phyloP scores from a whole-genome alignment of 139 green algal species.

The Desmodesmus armatus region DNA sequence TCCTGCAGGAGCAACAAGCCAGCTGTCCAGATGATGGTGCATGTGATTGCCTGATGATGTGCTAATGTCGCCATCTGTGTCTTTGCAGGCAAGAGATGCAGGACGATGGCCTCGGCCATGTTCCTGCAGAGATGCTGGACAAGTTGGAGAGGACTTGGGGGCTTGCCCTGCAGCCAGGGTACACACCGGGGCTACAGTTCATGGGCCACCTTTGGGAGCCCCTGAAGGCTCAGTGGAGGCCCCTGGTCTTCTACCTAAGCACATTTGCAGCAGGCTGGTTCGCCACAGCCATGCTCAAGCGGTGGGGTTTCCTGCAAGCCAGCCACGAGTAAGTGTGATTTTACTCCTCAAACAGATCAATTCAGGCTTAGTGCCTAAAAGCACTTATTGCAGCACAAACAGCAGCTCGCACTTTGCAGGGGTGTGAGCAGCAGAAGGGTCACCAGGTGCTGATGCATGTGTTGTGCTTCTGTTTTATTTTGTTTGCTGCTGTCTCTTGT shows the following conservation, averaged over 20 bases:
- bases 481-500: not conserved
- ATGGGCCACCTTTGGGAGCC: constrained; percentile 47
- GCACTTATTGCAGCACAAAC: constrained; percentile 1
- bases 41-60: not conserved
- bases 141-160: constrained; percentile 20
- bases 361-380: not conserved
- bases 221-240: constrained; percentile 55
- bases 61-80: no score
- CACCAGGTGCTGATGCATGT: not conserved
- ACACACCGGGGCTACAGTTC: constrained; percentile 11
- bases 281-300: constrained; percentile 28
- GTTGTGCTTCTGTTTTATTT: not conserved
- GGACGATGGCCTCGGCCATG: constrained; percentile 2
- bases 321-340: constrained; percentile 24
- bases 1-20: not conserved
- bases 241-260: constrained; percentile 63
- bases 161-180: constrained; percentile 21
- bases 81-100: constrained; percentile 37
- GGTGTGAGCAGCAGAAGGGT: not conserved
- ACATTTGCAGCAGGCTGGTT: constrained; percentile 46
- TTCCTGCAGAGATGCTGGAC: constrained; percentile 27
- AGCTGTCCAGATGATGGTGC: constrained; percentile 1
- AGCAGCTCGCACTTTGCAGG: not conserved
- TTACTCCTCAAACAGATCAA: no score
- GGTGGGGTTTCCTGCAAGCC: constrained; percentile 46